Conservation (phyloP, 2,329 filamentous ascomycete genomes). For the Neonectria faginata region DNA sequence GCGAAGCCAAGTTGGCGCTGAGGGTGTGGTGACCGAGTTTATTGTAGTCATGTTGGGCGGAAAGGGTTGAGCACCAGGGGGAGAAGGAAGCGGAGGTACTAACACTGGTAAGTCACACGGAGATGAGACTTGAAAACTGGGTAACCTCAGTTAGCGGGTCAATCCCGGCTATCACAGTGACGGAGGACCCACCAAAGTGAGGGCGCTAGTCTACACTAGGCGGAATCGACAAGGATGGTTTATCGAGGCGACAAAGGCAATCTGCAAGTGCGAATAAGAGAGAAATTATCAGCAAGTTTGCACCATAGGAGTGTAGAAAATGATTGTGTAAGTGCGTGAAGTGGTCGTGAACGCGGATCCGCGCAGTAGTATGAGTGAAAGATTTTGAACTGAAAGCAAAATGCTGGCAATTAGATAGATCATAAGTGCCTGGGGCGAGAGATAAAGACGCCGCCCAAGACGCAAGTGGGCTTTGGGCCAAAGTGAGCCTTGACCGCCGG, state of each 20-base stretch:
- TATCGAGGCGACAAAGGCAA: slow-evolving; percentile 34
- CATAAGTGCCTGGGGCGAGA: slow-evolving; percentile 22
- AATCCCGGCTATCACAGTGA: slow-evolving; percentile 38
- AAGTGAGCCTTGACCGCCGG: slow-evolving; percentile 36
- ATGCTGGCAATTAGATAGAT: slow-evolving; percentile 21
- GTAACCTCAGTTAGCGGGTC: slow-evolving; percentile 35
- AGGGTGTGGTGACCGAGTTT: slow-evolving; percentile 35
- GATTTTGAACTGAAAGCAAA: slow-evolving; percentile 6
- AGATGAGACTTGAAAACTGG: slow-evolving; percentile 36
- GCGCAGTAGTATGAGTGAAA: slow-evolving; percentile 12
- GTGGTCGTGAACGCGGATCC: slow-evolving; percentile 3
- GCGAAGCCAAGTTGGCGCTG: slow-evolving; percentile 31
- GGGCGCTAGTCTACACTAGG: slow-evolving; percentile 41
- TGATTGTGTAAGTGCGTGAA: slow-evolving; percentile 11
- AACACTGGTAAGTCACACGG: slow-evolving; percentile 37
- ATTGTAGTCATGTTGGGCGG: slow-evolving; percentile 38
- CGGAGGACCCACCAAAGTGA: slow-evolving; percentile 38
- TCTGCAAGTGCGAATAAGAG: slow-evolving; percentile 38
- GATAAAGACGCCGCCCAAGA: slow-evolving; percentile 24
- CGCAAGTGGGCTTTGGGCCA: slow-evolving; percentile 27
- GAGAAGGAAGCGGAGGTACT: slow-evolving; percentile 38
- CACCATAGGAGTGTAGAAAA: slow-evolving; percentile 14
- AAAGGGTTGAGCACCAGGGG: slow-evolving; percentile 29
- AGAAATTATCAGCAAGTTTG: slow-evolving; percentile 43
- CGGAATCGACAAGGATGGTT: slow-evolving; percentile 36